Conservation (phyloP, 2,329 filamentous ascomycete genomes). For the Alternaria rosae region DNA sequence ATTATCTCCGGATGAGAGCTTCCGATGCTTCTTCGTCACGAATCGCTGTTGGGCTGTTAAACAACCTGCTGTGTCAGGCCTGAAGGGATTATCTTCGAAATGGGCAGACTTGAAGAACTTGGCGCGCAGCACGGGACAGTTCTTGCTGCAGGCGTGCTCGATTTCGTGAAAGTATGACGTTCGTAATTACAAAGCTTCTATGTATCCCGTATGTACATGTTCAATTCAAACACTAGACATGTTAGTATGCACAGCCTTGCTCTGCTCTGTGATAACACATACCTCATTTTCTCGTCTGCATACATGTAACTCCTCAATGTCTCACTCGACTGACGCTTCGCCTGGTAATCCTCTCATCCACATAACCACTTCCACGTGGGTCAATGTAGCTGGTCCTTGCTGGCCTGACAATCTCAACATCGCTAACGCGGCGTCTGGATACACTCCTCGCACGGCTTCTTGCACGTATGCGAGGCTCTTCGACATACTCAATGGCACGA, state of each 20-base stretch:
- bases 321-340: slow-evolving; percentile 42
- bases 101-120: not conserved
- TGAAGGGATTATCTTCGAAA: not conserved
- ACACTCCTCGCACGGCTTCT: slow-evolving; percentile 29
- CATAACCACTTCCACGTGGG: slow-evolving; percentile 26
- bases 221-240: too few species aligned
- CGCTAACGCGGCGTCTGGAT: slow-evolving; percentile 34
- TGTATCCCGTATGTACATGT: not conserved
- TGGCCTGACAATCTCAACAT: slow-evolving; percentile 32
- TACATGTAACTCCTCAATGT: slow-evolving; percentile 2
- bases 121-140: not conserved
- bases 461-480: slow-evolving; percentile 33
- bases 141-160: not conserved
- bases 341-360: slow-evolving; percentile 36
- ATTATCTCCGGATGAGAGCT: not conserved
- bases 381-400: slow-evolving; percentile 37
- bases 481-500: slow-evolving; percentile 37
- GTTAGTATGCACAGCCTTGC: not conserved
- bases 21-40: not conserved
- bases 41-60: not conserved
- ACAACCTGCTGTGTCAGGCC: not conserved
- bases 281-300: not conserved
- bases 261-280: not conserved
- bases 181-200: not conserved
- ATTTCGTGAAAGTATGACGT: not conserved